These are phyloP conservation scores for Fraxinus cuspidata DNA, from an alignment of 257 asterid species.

Conservation along the genomic window DNA sequence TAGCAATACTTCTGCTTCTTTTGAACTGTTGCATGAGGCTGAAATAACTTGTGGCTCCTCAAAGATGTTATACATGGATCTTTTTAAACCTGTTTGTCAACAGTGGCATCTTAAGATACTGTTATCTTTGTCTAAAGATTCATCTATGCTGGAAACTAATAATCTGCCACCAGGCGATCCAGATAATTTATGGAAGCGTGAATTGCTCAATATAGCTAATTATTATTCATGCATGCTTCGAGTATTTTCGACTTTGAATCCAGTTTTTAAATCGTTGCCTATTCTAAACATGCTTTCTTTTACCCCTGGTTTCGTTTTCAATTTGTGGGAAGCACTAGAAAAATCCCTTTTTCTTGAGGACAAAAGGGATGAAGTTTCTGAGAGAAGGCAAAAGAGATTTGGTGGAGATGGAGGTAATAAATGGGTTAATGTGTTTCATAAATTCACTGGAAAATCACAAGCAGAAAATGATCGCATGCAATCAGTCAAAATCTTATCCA, in stretches of 20 bases:
- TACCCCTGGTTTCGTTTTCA: slow-evolving; percentile 84
- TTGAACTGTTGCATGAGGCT: slow-evolving; percentile 43
- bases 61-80: slow-evolving; percentile 66
- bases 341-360: slow-evolving; percentile 52
- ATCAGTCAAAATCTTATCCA: slow-evolving; percentile 34
- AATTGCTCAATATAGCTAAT: slow-evolving; percentile 64
- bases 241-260: slow-evolving; percentile 64
- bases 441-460: slow-evolving; percentile 62
- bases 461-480: slow-evolving; percentile 41
- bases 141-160: slow-evolving; percentile 35
- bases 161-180: slow-evolving; percentile 30
- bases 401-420: slow-evolving; percentile 66
- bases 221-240: slow-evolving; percentile 84
- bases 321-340: slow-evolving; percentile 76
- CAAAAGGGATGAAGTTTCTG: slow-evolving; percentile 44
- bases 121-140: slow-evolving; percentile 47
- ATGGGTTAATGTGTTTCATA: slow-evolving; percentile 76
- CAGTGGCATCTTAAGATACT: slow-evolving; percentile 84
- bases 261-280: slow-evolving; percentile 74
- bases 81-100: slow-evolving; percentile 67
- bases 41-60: slow-evolving; percentile 53
- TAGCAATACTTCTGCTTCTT: slow-evolving; percentile 36
- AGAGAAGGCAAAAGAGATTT: slow-evolving; percentile 51
- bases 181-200: slow-evolving; percentile 39
- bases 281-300: slow-evolving; percentile 90